These are phyloP conservation scores for Apophysomyces trapeziformis DNA, from an alignment of 371 early-diverging fungal species.

Conservation along the genomic window DNA sequence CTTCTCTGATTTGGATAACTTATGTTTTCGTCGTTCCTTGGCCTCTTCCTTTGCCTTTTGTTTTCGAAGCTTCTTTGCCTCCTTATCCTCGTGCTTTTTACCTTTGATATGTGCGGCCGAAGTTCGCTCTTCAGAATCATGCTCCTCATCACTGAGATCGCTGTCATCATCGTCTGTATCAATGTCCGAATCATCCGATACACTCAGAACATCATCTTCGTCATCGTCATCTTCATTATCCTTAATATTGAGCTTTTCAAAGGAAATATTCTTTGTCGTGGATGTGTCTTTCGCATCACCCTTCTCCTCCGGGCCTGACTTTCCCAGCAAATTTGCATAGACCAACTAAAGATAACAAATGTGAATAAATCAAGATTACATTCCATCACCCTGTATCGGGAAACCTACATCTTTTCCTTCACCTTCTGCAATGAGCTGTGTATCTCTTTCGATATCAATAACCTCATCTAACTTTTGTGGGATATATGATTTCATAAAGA, in stretches of 20 bases:
- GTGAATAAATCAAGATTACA: not conserved
- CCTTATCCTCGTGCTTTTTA: constrained; percentile 85
- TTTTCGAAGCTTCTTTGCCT: constrained; percentile 88
- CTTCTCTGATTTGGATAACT: constrained; percentile 95
- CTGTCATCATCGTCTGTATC: constrained; percentile 39
- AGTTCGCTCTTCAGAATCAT: constrained; percentile 40
- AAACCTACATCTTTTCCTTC: constrained; percentile 66
- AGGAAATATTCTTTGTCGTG: constrained; percentile 1
- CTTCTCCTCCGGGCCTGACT: constrained; percentile 16
- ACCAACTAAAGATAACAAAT: constrained; percentile 42
- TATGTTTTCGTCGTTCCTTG: constrained; percentile 89
- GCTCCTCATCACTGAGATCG: constrained; percentile 48
- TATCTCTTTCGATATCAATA: constrained; percentile 87
- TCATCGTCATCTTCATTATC: constrained; percentile 32
- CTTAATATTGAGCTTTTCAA: constrained; percentile 6
- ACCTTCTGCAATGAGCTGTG: constrained; percentile 73
- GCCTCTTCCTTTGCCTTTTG: constrained; percentile 86
- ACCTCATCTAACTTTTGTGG: constrained; percentile 94
- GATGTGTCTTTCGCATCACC: not conserved
- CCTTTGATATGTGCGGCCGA: constrained; percentile 48
- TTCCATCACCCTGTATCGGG: not conserved
- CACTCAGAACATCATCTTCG: constrained; percentile 19
- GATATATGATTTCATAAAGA: constrained; percentile 91
- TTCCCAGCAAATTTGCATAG: constrained; percentile 50
- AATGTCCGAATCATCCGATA: constrained; percentile 30